A percentile compares a stretch with the other conserved stretches of the same genome.
Evolutionary conservation across 2,329 filamentous ascomycete species (phyloP).

Genomic region (Colletotrichum liriopes): DNA sequence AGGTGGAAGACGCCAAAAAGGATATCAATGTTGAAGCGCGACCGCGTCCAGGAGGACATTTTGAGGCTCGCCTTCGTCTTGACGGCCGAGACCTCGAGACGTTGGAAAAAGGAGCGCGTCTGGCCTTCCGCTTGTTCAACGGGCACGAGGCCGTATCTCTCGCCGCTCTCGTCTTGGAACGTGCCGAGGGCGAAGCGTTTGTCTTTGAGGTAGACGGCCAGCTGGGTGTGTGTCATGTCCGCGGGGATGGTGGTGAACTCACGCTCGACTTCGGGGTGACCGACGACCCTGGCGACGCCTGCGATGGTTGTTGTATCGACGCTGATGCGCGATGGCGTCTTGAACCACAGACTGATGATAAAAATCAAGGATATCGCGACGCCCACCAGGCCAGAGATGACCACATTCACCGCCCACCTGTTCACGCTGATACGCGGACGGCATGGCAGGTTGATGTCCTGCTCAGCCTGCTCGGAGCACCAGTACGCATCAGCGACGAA

Average conservation of each 20-base stretch:
- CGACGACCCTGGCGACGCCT: not conserved
- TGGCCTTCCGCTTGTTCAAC: not conserved
- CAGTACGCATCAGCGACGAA: not conserved
- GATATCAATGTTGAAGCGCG: constrained; percentile 41
- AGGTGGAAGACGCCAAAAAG: constrained; percentile 43
- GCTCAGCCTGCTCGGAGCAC: not conserved
- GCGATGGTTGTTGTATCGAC: not conserved
- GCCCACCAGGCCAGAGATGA: not conserved
- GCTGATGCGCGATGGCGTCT: not conserved
- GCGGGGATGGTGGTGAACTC: not conserved
- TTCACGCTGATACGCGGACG: not conserved
- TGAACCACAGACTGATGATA: not conserved
- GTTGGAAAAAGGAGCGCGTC: not conserved
- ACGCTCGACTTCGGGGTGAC: not conserved
- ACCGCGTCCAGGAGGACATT: not conserved
- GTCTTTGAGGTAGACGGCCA: not conserved
- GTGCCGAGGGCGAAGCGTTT: not conserved
- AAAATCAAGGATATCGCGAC: not conserved
- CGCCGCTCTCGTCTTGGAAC: not conserved
- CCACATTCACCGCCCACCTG: not conserved
- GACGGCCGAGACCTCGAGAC: not conserved
- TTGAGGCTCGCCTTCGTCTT: not conserved
- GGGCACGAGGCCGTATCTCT: not conserved
- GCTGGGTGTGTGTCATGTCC: not conserved
- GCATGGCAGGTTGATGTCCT: not conserved